Conservation (phyloP, 257 asterid genomes). For the Craterostigma plantagineum region DNA sequence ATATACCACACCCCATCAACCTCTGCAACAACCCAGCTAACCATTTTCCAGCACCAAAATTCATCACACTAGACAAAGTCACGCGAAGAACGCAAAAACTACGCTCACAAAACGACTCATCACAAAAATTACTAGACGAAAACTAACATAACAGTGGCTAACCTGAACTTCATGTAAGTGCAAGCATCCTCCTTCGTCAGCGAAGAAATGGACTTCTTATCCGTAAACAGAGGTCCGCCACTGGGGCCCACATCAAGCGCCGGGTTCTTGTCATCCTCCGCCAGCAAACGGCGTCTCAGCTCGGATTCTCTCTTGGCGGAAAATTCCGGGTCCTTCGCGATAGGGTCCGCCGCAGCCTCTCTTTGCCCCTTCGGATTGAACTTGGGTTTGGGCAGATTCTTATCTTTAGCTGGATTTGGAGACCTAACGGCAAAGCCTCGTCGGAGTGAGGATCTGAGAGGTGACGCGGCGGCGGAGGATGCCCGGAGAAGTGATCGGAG, state of each 20-base stretch:
- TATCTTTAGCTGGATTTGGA: conserved; percentile 16
- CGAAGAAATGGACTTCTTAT: conserved; percentile 30
- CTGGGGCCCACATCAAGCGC: conserved; percentile 63
- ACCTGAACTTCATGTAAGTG: conserved; percentile 69
- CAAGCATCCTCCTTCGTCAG: conserved; percentile 39
- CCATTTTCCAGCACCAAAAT: too few relatives aligned
- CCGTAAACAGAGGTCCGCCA: conserved; percentile 68
- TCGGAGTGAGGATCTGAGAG: conserved; percentile 34
- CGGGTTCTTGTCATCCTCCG: conserved; percentile 51
- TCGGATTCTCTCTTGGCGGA: conserved; percentile 26
- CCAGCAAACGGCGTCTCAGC: conserved; percentile 54
- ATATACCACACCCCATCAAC: too few relatives aligned
- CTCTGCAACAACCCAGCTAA: too few relatives aligned
- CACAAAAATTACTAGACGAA: not conserved
- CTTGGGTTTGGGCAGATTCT: conserved; percentile 18
- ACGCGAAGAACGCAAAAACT: too few relatives aligned
- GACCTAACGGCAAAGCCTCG: conserved; percentile 12
- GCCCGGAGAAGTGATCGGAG: conserved; percentile 60
- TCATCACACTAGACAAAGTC: too few relatives aligned
- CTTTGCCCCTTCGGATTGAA: conserved; percentile 20
- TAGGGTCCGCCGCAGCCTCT: conserved; percentile 22
- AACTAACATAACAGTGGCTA: not conserved
- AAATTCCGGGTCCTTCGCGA: conserved; percentile 14
- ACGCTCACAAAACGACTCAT: not conserved
- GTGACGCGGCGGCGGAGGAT: conserved; percentile 18